Base-by-base conservation (phyloP, 768 basidiomycete genomes). In the Dictyophora rubrovolvata region DNA sequence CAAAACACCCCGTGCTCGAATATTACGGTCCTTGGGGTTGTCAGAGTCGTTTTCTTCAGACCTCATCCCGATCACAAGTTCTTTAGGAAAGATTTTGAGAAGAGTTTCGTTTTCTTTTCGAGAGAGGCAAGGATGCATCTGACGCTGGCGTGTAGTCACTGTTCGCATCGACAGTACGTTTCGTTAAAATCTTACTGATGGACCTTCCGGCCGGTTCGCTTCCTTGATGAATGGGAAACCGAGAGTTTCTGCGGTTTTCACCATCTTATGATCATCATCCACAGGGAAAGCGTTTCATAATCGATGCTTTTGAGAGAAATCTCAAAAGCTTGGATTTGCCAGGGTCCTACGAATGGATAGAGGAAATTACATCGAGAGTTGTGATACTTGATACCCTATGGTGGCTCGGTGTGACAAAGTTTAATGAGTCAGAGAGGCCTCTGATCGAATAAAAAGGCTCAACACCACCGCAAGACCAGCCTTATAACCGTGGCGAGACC, bases 401-500 rank as follows among this genome's bases (percentile, higher is more conserved):
- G n/a, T 22, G 20, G 21, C 47, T n/a, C 47, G 55, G 21, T 22
- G 17, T 11, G 42, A 20, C 3, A 37, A 21, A 14, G n/a, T 6
- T 22, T 42, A 17, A 12, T 28, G 23, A 56, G 11, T 18, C 11
- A 56, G 46, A 21, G 46, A 33, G 9, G 33, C 18, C 33, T 76
- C 69, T 5, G 70, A 70, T 61, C 70, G 74, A 28, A 63, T 52
- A 55, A 74, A 75, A 48, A 66, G 66, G 67, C 61, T 66, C 59
- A 18, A 75, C 48, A 10, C 70, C 70, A 6, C 68, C 62, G 60
- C 69, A 76, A 6, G 64, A 62, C 73, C 74, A 76, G 0, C 72
- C 72, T 35, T 56, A 20, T 67, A 53, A 1, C 72, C 73, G 23
- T 56, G 60, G 14, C 63, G 62, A n/a, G 50, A 64, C 69, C 73